These are phyloP conservation scores for Lupinus albus DNA, from an alignment of 306 rosid species.

Conservation along the genomic window DNA sequence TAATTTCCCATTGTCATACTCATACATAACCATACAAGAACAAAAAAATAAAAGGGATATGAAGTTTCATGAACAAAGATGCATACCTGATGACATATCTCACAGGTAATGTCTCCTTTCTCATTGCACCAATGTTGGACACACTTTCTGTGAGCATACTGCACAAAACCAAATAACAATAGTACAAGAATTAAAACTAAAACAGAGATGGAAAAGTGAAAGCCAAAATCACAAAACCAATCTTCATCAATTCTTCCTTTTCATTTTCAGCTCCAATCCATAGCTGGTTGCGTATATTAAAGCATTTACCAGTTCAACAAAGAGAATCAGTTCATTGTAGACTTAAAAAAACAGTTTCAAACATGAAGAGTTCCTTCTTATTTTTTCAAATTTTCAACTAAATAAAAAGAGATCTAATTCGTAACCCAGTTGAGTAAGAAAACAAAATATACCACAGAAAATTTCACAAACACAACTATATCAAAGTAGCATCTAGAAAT, in stretches of 20 bases:
- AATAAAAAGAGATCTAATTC: neutral
- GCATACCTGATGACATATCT: slow-evolving; percentile 93
- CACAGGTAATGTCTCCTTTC: slow-evolving; percentile 94
- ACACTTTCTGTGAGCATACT: slow-evolving; percentile 97
- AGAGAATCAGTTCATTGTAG: neutral
- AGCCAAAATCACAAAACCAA: slow-evolving; percentile 1
- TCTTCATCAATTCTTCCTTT: neutral
- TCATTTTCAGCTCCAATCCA: slow-evolving; percentile 3
- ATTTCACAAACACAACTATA: slow-evolving; percentile 1
- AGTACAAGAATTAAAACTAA: slow-evolving; percentile 25
- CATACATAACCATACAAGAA: slow-evolving; percentile 22
- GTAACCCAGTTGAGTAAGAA: slow-evolving; percentile 3
- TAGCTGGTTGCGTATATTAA: slow-evolving; percentile 12
- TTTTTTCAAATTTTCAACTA: neutral
- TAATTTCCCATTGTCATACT: neutral
- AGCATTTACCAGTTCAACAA: neutral
- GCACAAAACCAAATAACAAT: slow-evolving; percentile 33
- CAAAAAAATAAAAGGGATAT: neutral
- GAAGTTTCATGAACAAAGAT: slow-evolving; percentile 1
- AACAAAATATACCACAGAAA: neutral
- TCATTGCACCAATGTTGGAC: slow-evolving; percentile 98
- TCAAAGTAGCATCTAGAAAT: neutral
- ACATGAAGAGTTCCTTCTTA: slow-evolving; percentile 3
- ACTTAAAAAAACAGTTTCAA: neutral
- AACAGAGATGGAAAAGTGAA: slow-evolving; percentile 18